phyloP scores from a whole-genome alignment of 106 monocot genomes.

The Amphibolis antarctica region DNA sequence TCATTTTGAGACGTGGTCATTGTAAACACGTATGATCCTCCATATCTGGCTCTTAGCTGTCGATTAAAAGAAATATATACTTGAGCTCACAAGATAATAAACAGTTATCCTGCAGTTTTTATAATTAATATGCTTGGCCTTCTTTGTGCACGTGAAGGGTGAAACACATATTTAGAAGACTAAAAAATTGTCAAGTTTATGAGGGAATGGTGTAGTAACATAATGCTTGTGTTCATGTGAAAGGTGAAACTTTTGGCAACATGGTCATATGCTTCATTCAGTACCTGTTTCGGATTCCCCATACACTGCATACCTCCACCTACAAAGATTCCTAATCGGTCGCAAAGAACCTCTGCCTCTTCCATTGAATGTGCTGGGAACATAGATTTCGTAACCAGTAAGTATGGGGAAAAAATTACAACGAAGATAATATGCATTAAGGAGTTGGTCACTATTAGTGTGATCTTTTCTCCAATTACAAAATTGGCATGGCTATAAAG shows the following conservation, averaged over 20 bases:
- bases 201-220: too few species aligned
- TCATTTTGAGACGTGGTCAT: slow-evolving; percentile 10
- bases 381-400: too few species aligned
- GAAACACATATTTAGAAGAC: too few species aligned
- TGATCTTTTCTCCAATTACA: neutral
- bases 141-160: too few species aligned
- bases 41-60: slow-evolving; percentile 21
- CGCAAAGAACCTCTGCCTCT: slow-evolving; percentile 77
- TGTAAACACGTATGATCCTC: slow-evolving; percentile 20
- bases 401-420: neutral
- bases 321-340: slow-evolving; percentile 61
- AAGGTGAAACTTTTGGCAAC: too few species aligned
- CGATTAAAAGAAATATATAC: neutral
- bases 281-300: slow-evolving; percentile 69
- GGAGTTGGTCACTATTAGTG: neutral
- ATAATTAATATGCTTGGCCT: too few species aligned
- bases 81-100: neutral
- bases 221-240: too few species aligned
- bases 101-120: too few species aligned
- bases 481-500: neutral
- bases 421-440: neutral
- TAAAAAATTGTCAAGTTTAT: too few species aligned
- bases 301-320: slow-evolving; percentile 67
- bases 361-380: slow-evolving; percentile 92
- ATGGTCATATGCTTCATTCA: too few species aligned